These are phyloP conservation scores for Capsicum chinense DNA, from an alignment of 257 asterid species.

Conservation along the genomic window DNA sequence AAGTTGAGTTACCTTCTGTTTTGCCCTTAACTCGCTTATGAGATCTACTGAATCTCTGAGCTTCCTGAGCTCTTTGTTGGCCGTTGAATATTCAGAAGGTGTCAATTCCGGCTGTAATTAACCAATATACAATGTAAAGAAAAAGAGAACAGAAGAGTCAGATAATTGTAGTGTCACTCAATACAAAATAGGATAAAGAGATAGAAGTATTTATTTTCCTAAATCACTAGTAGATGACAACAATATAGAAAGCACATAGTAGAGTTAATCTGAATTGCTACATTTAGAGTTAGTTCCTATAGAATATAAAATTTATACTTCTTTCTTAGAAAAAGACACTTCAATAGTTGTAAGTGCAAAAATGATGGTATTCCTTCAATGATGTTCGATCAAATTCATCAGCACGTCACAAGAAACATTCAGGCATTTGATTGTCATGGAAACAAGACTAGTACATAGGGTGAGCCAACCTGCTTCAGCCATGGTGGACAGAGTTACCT, in stretches of 20 bases:
- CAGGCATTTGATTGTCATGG: constrained; percentile 27
- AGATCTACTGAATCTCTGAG: constrained; percentile 64
- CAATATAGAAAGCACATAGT: background rate
- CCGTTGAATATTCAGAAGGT: constrained; percentile 72
- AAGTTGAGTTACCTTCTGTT: constrained; percentile 59
- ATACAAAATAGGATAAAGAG: background rate
- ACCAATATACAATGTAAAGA: constrained; percentile 31
- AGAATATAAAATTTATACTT: background rate
- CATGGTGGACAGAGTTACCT: background rate
- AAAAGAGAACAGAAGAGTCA: background rate
- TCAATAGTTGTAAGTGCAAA: background rate
- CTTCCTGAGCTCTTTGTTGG: constrained; percentile 85
- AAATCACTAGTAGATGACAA: background rate
- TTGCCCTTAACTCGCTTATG: constrained; percentile 66
- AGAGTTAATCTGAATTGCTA: background rate
- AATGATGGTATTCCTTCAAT: background rate
- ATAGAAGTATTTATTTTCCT: background rate
- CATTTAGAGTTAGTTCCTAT: background rate
- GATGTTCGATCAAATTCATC: background rate
- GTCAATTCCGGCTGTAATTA: constrained; percentile 77
- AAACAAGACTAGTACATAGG: background rate
- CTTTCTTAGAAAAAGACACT: background rate
- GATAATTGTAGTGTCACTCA: constrained; percentile 4
- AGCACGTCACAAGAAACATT: background rate
- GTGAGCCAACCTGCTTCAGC: background rate